Conservation (phyloP, 1,284 basidiomycete species). For the Amylostereum areolatum region DNA sequence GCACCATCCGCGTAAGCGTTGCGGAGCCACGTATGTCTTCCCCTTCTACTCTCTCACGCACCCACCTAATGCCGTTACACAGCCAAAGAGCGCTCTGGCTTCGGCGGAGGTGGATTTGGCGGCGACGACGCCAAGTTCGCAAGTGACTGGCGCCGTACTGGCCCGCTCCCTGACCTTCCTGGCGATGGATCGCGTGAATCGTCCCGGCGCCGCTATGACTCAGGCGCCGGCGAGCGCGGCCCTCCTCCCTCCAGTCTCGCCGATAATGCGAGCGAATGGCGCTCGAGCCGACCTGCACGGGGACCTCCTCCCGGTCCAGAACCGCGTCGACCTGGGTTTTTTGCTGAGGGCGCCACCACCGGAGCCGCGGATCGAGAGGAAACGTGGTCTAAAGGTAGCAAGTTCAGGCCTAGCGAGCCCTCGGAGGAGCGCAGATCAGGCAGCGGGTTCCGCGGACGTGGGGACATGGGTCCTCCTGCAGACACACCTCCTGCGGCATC, state of each 20-base stretch:
- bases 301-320: constrained; percentile 38
- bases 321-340: constrained; percentile 40
- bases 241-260: constrained; percentile 45
- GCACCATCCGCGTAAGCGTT: constrained; percentile 86
- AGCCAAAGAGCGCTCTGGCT: constrained; percentile 71
- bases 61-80: constrained; percentile 7
- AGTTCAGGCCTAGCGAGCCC: constrained; percentile 53
- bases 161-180: constrained; percentile 69
- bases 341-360: constrained; percentile 42
- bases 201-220: constrained; percentile 60
- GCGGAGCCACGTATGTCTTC: constrained; percentile 84
- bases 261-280: constrained; percentile 65
- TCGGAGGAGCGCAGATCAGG: constrained; percentile 30
- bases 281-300: constrained; percentile 47
- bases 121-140: constrained; percentile 72
- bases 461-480: constrained; percentile 47
- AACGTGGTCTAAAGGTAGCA: constrained; percentile 64
- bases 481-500: constrained; percentile 27
- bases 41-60: constrained; percentile 1
- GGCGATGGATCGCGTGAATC: constrained; percentile 42
- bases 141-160: constrained; percentile 82
- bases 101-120: constrained; percentile 37
- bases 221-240: constrained; percentile 29
- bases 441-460: constrained; percentile 40
- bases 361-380: constrained; percentile 74